Evolutionary conservation across 148 eudicot species (phyloP).

Genomic region (Pharnaceum exiguum): DNA sequence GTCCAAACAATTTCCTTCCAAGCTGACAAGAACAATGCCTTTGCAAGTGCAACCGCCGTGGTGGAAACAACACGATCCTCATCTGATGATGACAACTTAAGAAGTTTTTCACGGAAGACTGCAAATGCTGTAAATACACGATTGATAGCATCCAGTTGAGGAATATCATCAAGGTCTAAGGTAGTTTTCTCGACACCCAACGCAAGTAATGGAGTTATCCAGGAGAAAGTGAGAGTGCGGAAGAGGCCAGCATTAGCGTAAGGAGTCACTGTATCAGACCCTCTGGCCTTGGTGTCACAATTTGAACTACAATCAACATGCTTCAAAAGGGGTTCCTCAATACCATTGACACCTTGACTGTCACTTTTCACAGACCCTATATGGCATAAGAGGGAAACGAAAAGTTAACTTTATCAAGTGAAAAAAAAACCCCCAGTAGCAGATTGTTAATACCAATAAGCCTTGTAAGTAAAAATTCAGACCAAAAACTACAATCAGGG

Average conservation of each 20-base stretch:
- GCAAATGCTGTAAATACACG: constrained; percentile 3
- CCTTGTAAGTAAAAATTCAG: too few relatives aligned
- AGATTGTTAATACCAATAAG: too few relatives aligned
- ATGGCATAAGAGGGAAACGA: too few relatives aligned
- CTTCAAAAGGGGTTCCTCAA: not conserved
- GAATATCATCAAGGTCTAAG: constrained; percentile 11
- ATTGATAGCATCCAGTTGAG: constrained; percentile 1
- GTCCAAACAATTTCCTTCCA: constrained; percentile 14
- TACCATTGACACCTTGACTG: too few relatives aligned
- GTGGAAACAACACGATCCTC: not conserved
- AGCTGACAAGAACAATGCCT: not conserved
- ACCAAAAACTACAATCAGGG: too few relatives aligned
- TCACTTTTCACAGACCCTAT: too few relatives aligned
- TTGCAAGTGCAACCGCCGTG: not conserved
- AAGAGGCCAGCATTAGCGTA: constrained; percentile 6
- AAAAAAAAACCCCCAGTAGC: too few relatives aligned
- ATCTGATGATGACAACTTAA: too few relatives aligned
- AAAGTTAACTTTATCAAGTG: too few relatives aligned
- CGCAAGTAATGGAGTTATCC: constrained; percentile 6
- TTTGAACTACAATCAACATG: not conserved
- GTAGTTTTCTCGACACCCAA: not conserved
- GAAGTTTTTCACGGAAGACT: constrained; percentile 1
- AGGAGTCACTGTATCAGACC: not conserved
- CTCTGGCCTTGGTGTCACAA: not conserved
- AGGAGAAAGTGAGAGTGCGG: constrained; percentile 1